Conservation (phyloP, 129 eudicot species). For the Logfia minima region DNA sequence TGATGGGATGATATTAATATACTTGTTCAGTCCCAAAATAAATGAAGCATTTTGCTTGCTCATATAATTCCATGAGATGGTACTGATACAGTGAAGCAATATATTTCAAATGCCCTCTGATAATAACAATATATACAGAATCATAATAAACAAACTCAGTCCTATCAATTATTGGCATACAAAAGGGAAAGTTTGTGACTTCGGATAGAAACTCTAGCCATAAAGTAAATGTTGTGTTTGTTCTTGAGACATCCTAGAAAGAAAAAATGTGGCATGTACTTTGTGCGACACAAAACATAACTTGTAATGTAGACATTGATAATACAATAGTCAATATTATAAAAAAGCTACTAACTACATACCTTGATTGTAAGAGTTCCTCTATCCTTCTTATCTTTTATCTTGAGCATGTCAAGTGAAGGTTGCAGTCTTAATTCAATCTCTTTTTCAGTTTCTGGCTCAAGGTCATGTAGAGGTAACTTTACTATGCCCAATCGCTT, state of each 20-base stretch:
- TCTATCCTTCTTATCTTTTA: conserved; percentile 93
- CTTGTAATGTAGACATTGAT: neutral
- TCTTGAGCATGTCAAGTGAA: conserved; percentile 85
- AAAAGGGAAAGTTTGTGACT: neutral
- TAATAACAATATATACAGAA: neutral
- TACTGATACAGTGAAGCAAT: neutral
- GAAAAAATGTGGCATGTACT: neutral
- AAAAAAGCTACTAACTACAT: conserved; percentile 3
- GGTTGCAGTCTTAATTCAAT: conserved; percentile 74
- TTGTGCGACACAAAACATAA: neutral
- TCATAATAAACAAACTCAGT: neutral
- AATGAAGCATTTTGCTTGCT: neutral
- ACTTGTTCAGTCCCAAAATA: neutral
- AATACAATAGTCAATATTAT: neutral
- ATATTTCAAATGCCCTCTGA: neutral
- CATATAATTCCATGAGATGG: neutral
- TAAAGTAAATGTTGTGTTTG: neutral
- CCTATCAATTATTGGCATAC: neutral
- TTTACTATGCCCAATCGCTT: conserved; percentile 75
- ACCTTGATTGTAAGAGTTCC: conserved; percentile 92
- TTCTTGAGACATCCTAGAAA: neutral
- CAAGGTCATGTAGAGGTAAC: conserved; percentile 59
- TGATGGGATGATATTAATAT: neutral
- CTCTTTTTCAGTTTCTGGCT: conserved; percentile 66
- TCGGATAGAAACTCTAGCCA: neutral